Percentiles rank a stretch among this genome's conserved stretches.
These are phyloP conservation scores for Spathaspora boniae DNA, from an alignment of 805 yeast genomes.

Conservation along the genomic window DNA sequence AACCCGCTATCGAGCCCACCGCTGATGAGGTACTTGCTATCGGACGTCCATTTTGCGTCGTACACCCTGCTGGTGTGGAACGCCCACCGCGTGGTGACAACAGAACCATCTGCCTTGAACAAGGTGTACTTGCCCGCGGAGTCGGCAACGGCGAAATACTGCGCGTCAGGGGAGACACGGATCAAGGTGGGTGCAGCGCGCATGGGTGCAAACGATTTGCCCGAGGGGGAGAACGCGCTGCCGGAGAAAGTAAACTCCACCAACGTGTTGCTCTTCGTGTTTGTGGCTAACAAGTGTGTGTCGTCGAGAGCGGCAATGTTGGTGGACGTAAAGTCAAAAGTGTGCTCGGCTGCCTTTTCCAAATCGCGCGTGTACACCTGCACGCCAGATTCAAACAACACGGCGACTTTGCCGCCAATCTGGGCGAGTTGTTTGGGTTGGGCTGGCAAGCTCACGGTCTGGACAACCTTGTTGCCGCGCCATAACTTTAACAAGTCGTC, in stretches of 20 bases:
- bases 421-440: slow-evolving; percentile 37
- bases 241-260: slow-evolving; percentile 21
- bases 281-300: slow-evolving; percentile 25
- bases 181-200: slow-evolving; percentile 63
- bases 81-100: slow-evolving; percentile 89
- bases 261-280: slow-evolving; percentile 25
- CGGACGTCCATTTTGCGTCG: slow-evolving; percentile 74
- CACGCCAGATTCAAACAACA: slow-evolving; percentile 29
- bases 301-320: slow-evolving; percentile 22
- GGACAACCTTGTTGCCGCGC: slow-evolving; percentile 15
- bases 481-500: slow-evolving; percentile 66
- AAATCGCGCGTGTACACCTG: slow-evolving; percentile 18
- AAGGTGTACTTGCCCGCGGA: slow-evolving; percentile 80
- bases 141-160: slow-evolving; percentile 80
- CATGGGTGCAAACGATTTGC: slow-evolving; percentile 45
- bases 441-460: slow-evolving; percentile 15
- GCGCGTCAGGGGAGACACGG: slow-evolving; percentile 67
- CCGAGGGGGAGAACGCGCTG: slow-evolving; percentile 36
- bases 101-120: slow-evolving; percentile 50
- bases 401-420: slow-evolving; percentile 24
- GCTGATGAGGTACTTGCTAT: slow-evolving; percentile 68
- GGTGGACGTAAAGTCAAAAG: slow-evolving; percentile 22
- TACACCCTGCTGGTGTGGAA: slow-evolving; percentile 85
- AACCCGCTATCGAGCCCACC: slow-evolving; percentile 84
- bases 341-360: slow-evolving; percentile 13